Evolutionary conservation across 2,329 filamentous ascomycete genomes (phyloP), one percentile per base, ranked within the genome.

Genomic region (Aspergillus alliaceus): DNA sequence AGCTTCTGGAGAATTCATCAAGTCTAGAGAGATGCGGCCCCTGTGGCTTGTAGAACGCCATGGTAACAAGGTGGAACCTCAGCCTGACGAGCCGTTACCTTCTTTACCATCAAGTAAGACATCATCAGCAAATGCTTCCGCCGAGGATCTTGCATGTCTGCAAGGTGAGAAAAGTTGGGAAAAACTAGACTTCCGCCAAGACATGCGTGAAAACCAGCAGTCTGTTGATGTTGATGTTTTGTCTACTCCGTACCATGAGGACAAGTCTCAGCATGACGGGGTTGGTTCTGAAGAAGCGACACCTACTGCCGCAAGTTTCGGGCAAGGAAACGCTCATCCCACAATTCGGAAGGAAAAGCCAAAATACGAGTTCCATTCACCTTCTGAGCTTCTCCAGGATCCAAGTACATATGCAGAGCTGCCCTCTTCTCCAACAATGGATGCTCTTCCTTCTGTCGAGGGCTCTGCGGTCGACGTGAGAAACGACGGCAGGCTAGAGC

Each of bases 1-100:
- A 1, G 76, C 74, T 52, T 84, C 82, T 1, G 75, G 77, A 4
- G 81, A 85, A 59, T 84, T 84, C 67, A 79, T 76, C 58, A 75
- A 74, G 34, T 77, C 74, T 18, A 84, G 84, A 54, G 91, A 95
- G 69, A 88, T 93, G 66, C 87, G 90, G 64, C 93, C 93, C 0
- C 77, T 97, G 8, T 93, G 90, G 73, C 86, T 96, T 22, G 85
- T 96, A 6, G 90, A 96, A 72, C 86, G 80, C 29, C 84, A 81
- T 62, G 75, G 77, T 20, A 61, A 62, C 18, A 80, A 82, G 65
- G 67, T 71, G 18, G 75, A 71, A 60, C 70, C 66, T 15, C 71
- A 77, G 37, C 59, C 62, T 14, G 74, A 78, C 25, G 78, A 79
- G 51, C 66, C 74, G 4, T 71, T 79, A 47, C 81, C 81, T 32